Evolutionary conservation across 208 protist genomes (phyloP).

Genomic region (Acanthamoeba quina): DNA sequence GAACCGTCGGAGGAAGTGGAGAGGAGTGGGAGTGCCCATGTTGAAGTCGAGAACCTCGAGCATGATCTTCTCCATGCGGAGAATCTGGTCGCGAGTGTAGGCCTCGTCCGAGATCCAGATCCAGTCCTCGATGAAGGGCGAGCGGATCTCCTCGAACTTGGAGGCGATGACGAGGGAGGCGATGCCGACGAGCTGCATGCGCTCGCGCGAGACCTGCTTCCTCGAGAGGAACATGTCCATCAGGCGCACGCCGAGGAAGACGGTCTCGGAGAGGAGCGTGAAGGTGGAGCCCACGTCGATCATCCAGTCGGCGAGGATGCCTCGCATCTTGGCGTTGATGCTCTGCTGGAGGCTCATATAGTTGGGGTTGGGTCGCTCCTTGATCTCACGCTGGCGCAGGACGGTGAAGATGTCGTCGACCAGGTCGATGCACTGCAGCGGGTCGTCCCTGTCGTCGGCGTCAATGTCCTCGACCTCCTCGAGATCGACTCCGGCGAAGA

Average conservation of each 20-base stretch:
- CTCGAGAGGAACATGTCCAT: slow-evolving; percentile 81
- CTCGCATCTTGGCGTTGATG: slow-evolving; percentile 79
- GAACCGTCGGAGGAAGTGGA: slow-evolving; percentile 73
- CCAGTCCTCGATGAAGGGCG: slow-evolving; percentile 73
- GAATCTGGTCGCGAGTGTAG: slow-evolving; percentile 57
- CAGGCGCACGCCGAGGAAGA: slow-evolving; percentile 84
- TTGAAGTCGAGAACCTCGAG: slow-evolving; percentile 61
- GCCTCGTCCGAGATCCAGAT: slow-evolving; percentile 63
- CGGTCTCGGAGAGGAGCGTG: slow-evolving; percentile 84
- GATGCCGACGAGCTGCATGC: slow-evolving; percentile 74
- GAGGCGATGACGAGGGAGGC: slow-evolving; percentile 63
- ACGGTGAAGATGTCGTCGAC: slow-evolving; percentile 68
- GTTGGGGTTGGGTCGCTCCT: slow-evolving; percentile 40
- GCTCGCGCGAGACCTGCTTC: slow-evolving; percentile 3
- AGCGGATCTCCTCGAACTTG: slow-evolving; percentile 74
- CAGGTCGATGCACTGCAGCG: slow-evolving; percentile 49
- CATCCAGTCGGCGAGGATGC: slow-evolving; percentile 87
- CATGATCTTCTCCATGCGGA: slow-evolving; percentile 65
- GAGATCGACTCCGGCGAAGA: slow-evolving; percentile 38
- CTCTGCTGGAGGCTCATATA: slow-evolving; percentile 54
- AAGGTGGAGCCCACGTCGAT: slow-evolving; percentile 82
- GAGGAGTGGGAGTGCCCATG: slow-evolving; percentile 56
- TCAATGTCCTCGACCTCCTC: slow-evolving; percentile 71
- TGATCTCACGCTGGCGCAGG: slow-evolving; percentile 39
- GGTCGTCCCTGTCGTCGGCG: slow-evolving; percentile 67